A percentile compares a stretch with the other conserved stretches of the same genome.
phyloP scores from a whole-genome alignment of 805 yeast genomes.

The Debaryomyces maramus region DNA sequence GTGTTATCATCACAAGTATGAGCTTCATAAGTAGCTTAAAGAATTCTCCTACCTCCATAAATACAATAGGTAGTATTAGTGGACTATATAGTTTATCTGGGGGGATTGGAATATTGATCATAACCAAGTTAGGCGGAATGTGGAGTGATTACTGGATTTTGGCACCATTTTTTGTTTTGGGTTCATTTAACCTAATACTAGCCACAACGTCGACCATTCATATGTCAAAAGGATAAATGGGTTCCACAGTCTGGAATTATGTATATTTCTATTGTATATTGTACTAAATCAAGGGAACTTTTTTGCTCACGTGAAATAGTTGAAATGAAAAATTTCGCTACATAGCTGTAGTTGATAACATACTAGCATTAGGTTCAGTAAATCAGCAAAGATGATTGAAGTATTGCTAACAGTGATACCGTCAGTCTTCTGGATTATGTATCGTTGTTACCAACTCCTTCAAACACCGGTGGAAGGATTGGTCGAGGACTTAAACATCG shows the following conservation, averaged over 20 bases:
- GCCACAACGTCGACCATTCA: constrained; percentile 7
- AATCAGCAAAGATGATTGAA: constrained; percentile 27
- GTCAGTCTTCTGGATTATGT: constrained; percentile 40
- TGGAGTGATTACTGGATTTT: constrained; percentile 57
- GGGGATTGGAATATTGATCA: constrained; percentile 61
- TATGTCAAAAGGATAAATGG: not conserved
- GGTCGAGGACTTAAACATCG: constrained; percentile 47
- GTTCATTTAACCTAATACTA: constrained; percentile 33
- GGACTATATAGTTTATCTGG: constrained; percentile 72
- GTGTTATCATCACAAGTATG: constrained; percentile 62
- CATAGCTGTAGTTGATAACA: not conserved
- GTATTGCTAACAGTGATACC: constrained; percentile 33
- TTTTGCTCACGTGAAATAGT: constrained; percentile 1
- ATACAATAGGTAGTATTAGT: constrained; percentile 61
- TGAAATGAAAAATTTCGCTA: not conserved
- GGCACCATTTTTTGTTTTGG: constrained; percentile 59
- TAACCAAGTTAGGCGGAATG: constrained; percentile 62
- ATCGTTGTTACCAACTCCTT: constrained; percentile 37
- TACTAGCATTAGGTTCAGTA: no score
- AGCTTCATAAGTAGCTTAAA: constrained; percentile 45
- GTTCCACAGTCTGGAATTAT: no score
- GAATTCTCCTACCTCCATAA: constrained; percentile 39
- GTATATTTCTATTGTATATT: no score
- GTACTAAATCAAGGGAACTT: not conserved
- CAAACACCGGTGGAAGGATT: constrained; percentile 48